Base-by-base conservation (phyloP, 805 yeast genomes). In the Yarrowia sp. region DNA sequence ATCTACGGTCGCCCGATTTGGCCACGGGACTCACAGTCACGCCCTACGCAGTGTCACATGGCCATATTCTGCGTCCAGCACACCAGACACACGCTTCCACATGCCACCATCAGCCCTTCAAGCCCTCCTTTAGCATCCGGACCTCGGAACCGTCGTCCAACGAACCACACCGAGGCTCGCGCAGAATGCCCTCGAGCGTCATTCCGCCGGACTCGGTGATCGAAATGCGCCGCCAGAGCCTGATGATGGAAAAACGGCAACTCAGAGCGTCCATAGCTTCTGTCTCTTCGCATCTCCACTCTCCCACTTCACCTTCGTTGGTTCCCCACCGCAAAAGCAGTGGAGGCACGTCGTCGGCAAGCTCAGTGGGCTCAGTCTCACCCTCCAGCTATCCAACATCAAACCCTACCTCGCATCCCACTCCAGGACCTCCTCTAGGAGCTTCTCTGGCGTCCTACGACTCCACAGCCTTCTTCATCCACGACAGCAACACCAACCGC, bases 391-490 rank as follows among this genome's bases (percentile, higher is more conserved):
- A 36, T 40, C 55, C 67, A 1, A 63, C 55, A 11, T 48, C 67
- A 0, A 63, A 59, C 32, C 67, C 53, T 2, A 48, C 55, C 22
- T 49, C 67, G 15, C 67, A 61, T 48, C 43, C 67, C 14, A 41
- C 63, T 8, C 58, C 58, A 38, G 48, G 10, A 48, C 49, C 68
- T 40, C 68, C 68, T 41, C 61, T 52, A 16, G 52, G 42, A 7
- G 22, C 61, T 10, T 65, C 42, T 41, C 42, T 56, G 26, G 49
- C 68, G 8, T 8, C 74, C 10, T 80, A 82, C 77, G 72, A 83
- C 77, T 82, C 87, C 49, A 84, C 91, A 2, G 89, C 92, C 2
- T 92, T 82, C 74, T 78, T 91, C 32, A 74, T 91, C 43, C 75
- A 79, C 9, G 81, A 83, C 55, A 73, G 59, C 3, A 36, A 42